A percentile compares a stretch with the other conserved stretches of the same genome.
Conservation (phyloP, 345 rosid species). For the Sonneratia alba region DNA sequence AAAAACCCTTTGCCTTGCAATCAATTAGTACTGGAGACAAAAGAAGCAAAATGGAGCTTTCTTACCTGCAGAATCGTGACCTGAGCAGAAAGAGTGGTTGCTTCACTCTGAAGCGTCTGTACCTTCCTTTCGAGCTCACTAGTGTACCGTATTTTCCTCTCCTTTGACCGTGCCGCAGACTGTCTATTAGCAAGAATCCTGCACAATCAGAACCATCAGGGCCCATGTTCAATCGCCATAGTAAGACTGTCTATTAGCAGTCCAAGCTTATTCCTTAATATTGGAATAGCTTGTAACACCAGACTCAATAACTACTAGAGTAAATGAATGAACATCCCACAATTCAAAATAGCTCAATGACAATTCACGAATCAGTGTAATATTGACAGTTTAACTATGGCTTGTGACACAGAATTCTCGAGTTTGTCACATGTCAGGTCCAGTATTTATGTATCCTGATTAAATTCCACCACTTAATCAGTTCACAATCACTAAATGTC, state of each 20-base stretch:
- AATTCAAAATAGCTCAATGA: neutral
- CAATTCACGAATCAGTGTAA: neutral
- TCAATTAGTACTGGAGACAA: neutral
- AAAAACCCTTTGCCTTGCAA: no score
- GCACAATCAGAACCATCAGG: slow-evolving; percentile 2
- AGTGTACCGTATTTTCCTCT: slow-evolving; percentile 78
- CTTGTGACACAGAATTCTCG: neutral
- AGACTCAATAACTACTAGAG: neutral
- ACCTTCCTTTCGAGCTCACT: slow-evolving; percentile 93
- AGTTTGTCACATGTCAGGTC: neutral
- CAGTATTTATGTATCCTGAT: neutral
- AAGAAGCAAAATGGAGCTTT: neutral
- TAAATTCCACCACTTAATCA: neutral
- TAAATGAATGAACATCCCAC: neutral
- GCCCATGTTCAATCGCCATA: neutral
- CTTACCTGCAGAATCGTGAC: slow-evolving; percentile 83
- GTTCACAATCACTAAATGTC: neutral
- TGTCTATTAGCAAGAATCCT: slow-evolving; percentile 93
- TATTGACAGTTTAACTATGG: neutral
- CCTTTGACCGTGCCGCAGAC: slow-evolving; percentile 93
- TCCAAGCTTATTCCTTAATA: neutral
- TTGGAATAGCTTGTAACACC: neutral
- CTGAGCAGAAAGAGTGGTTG: slow-evolving; percentile 91
- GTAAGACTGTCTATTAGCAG: neutral
- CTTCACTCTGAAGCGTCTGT: slow-evolving; percentile 98